Evolutionary conservation across 371 early-diverging fungal species (phyloP).

Genomic region (Syncephalastrum monosporum): DNA sequence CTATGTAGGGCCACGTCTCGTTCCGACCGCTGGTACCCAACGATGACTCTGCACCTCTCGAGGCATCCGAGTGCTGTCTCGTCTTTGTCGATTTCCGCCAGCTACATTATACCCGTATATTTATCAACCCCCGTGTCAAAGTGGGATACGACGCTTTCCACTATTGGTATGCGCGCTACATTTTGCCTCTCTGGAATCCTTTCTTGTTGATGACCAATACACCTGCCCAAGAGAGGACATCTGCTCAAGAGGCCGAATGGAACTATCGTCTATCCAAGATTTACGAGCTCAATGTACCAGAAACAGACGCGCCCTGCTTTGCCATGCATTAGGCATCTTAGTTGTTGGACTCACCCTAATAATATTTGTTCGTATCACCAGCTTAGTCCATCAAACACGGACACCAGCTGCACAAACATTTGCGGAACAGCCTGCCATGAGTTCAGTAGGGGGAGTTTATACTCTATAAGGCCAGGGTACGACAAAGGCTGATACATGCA

Average conservation of each 20-base stretch:
- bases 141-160: constrained; percentile 26
- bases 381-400: too few species aligned
- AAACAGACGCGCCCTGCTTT: constrained; percentile 7
- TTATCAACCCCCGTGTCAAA: constrained; percentile 23
- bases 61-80: constrained; percentile 31
- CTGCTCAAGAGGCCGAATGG: constrained; percentile 14
- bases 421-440: too few species aligned
- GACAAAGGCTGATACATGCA: too few species aligned
- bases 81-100: constrained; percentile 21
- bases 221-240: constrained; percentile 4
- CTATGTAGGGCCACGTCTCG: constrained; percentile 4
- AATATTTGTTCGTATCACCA: too few species aligned
- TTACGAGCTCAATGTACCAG: constrained; percentile 5
- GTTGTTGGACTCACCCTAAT: too few species aligned
- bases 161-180: constrained; percentile 24
- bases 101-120: constrained; percentile 15
- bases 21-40: constrained; percentile 23
- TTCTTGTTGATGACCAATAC: constrained; percentile 9
- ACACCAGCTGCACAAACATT: too few species aligned
- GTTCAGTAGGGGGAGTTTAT: too few species aligned
- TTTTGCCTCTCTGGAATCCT: constrained; percentile 14
- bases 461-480: too few species aligned
- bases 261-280: constrained; percentile 6
- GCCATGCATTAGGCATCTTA: too few species aligned
- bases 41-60: constrained; percentile 14